Base-by-base conservation (phyloP, 2,329 filamentous ascomycete species). In the Aspergillus calidoustus region DNA sequence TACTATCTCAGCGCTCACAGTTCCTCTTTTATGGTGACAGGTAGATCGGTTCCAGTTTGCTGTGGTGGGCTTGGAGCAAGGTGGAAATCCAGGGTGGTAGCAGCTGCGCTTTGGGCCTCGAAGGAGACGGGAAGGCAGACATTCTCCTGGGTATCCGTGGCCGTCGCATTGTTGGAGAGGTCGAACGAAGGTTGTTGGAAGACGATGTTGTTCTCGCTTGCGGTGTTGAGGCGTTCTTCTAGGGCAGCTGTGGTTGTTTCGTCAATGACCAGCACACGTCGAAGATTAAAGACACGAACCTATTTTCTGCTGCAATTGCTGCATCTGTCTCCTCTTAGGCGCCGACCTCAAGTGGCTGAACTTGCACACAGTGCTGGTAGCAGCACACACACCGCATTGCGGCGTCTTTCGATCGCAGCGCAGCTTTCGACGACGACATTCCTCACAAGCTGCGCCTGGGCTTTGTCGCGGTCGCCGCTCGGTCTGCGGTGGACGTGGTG, bases 401-500 rank as follows among this genome's bases (percentile, higher is more conserved):
- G 58, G 57, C 38, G 30, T 46, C 11, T n/a, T 23, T 15, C 61
- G 19, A 17, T 63, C 61, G 25, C 61, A 63, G 9, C 61, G 57
- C 13, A 60, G 43, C 38, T 57, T 60, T 4, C 54, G 48, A 13
- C 57, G 53, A 22, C 61, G 61, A 48, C 61, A 63, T 31, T 63
- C 61, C 19, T 63, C 54, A 23, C 61, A 63, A 13, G 34, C 34
- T 15, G 34, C 34, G 34, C 34, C 34, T 17, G 34, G 34, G 11
- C 34, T 41, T 11, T 41, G 34, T 17, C 34, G 11, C 34, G 34
- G 34, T 41, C 34, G 34, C 13, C 9, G 34, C 34, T 41, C 13
- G 34, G 34, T 15, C 34, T 13, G 34, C 9, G 34, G 34, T 5
- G 11, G 15, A 2, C 3, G 34, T 15, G 11, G 34, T 41, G 11